Percentiles rank a stretch among this genome's conserved stretches.
Conservation (phyloP, 1,139 yeast genomes). For the Candida dubliniensis region DNA sequence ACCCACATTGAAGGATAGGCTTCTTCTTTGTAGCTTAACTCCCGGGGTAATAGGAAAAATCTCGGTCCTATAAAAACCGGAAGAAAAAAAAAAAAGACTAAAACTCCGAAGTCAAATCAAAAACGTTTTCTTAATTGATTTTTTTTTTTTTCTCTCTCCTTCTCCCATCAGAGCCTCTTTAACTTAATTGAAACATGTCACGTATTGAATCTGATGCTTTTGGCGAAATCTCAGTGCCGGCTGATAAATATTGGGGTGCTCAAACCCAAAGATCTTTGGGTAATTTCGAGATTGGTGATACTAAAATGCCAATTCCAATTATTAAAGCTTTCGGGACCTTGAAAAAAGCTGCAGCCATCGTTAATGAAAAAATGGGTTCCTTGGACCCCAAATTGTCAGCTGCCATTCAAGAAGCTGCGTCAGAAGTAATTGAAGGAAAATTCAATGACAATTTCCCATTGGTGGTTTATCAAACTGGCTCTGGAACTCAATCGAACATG, state of each 20-base stretch:
- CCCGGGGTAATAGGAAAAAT: neutral
- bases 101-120: neutral
- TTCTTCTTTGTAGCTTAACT: neutral
- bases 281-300: constrained; percentile 95
- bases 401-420: constrained; percentile 92
- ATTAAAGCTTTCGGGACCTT: constrained; percentile 89
- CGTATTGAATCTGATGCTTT: constrained; percentile 94
- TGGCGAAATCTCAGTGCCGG: constrained; percentile 90
- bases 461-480: constrained; percentile 97
- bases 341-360: constrained; percentile 93
- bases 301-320: constrained; percentile 87
- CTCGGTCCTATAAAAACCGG: neutral
- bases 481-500: constrained; percentile 99
- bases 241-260: constrained; percentile 92
- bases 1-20: neutral
- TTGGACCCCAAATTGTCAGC: constrained; percentile 79
- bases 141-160: neutral
- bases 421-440: constrained; percentile 91
- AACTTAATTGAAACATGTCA: constrained; percentile 16
- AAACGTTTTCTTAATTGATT: neutral
- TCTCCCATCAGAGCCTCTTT: neutral
- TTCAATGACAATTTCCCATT: constrained; percentile 93
- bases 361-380: constrained; percentile 78
- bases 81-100: neutral
- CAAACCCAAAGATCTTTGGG: constrained; percentile 93